Percentiles rank a stretch among this genome's conserved stretches.
Evolutionary conservation across 2,329 filamentous ascomycete species (phyloP).

Genomic region (Alternaria novae-zelandiae): DNA sequence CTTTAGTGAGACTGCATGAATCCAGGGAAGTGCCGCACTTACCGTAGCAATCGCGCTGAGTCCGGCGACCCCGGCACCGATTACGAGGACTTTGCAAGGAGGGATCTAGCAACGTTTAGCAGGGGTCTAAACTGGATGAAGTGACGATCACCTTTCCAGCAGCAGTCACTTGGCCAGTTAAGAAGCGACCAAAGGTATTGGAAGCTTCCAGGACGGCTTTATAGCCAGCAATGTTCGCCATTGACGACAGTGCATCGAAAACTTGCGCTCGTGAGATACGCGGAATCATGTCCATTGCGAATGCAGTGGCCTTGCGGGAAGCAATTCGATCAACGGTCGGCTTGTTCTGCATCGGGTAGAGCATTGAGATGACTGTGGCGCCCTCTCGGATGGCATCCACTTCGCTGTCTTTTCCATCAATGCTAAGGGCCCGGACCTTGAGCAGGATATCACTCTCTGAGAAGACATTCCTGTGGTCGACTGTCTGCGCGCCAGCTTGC

Average conservation of each 20-base stretch:
- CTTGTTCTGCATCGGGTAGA: conserved; percentile 83
- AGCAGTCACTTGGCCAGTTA: conserved; percentile 89
- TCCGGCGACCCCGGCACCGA: conserved; percentile 88
- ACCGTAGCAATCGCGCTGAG: conserved; percentile 58
- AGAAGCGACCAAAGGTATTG: conserved; percentile 85
- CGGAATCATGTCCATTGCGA: conserved; percentile 93
- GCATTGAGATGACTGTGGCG: conserved; percentile 79
- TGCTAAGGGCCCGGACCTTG: conserved; percentile 79
- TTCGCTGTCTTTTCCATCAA: conserved; percentile 66
- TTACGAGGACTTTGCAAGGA: conserved; percentile 87
- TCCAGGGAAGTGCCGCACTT: no score
- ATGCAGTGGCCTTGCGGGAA: conserved; percentile 72
- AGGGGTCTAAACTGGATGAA: rapidly evolving
- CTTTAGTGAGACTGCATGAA: neutral
- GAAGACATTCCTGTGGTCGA: conserved; percentile 74
- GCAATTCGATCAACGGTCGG: conserved; percentile 76
- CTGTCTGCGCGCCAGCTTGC: conserved; percentile 77
- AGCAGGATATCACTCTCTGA: conserved; percentile 77
- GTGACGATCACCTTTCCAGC: conserved; percentile 63
- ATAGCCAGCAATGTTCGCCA: conserved; percentile 95
- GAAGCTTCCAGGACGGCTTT: conserved; percentile 90
- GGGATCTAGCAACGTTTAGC: conserved; percentile 68
- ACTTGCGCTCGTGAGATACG: conserved; percentile 87
- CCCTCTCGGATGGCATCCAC: conserved; percentile 70
- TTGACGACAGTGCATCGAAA: conserved; percentile 87